Percentiles rank a stretch among this genome's conserved stretches.
phyloP scores from a whole-genome alignment of 352 stramenopile genomes.

The Phytophthora pisi region DNA sequence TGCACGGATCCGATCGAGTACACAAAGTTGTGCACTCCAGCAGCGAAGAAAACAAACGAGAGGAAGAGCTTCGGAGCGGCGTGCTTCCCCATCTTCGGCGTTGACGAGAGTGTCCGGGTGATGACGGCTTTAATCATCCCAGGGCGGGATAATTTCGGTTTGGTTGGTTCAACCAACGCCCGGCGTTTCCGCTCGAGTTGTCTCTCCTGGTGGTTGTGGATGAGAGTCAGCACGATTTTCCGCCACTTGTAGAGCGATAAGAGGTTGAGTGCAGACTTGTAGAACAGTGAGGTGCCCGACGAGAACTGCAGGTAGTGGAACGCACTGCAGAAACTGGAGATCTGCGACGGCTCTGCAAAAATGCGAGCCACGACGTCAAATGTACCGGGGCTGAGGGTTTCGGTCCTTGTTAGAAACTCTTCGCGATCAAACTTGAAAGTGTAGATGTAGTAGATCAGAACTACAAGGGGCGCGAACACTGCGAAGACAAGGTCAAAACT shows the following conservation, averaged over 20 bases:
- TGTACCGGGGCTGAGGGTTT: background rate
- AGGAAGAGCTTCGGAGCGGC: conserved; percentile 27
- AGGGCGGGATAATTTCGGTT: background rate
- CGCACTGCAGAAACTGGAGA: conserved; percentile 28
- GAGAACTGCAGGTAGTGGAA: conserved; percentile 57
- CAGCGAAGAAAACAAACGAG: conserved; percentile 38
- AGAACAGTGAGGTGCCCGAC: conserved; percentile 21
- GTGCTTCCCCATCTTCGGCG: conserved; percentile 27
- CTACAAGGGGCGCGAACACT: background rate
- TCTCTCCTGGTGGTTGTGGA: conserved; percentile 27
- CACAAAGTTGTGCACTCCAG: conserved; percentile 32
- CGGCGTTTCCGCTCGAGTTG: conserved; percentile 18
- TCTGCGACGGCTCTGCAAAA: conserved; percentile 3
- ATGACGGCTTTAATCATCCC: conserved; percentile 7
- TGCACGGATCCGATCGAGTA: conserved; percentile 39
- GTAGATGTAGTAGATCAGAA: background rate
- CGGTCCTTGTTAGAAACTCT: background rate
- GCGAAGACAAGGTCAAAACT: conserved; percentile 5
- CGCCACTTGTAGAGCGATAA: conserved; percentile 54
- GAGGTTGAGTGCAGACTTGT: conserved; percentile 44
- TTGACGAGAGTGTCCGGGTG: conserved; percentile 9
- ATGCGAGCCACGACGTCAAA: conserved; percentile 2
- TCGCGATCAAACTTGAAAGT: conserved; percentile 3
- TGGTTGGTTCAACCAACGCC: conserved; percentile 15
- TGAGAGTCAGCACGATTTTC: conserved; percentile 39